Base-by-base conservation (phyloP, 192 early-diverging fungal genomes). In the Linnemannia hyalina region DNA sequence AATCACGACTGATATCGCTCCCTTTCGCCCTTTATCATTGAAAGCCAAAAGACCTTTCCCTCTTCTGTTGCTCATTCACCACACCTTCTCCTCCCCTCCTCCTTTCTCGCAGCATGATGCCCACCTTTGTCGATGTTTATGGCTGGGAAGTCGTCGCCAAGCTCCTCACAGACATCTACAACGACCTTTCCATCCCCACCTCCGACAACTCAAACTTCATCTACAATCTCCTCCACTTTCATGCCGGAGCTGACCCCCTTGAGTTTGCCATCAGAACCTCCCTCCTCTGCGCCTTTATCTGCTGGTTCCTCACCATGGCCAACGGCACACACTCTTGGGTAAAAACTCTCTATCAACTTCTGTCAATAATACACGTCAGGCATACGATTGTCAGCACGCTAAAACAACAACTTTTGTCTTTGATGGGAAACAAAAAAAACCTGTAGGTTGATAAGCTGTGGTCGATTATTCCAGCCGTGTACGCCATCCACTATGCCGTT, bases 391-490 rank as follows among this genome's bases (percentile, higher is more conserved):
- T 4, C 20, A 52, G 20, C 49, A 52, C 20, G 22, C 49, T 6
- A 52, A 52, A 52, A 52, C 49, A 52, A 46, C 44, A 46, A 9
- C 16, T 60, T 23, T 81, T 69, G 1, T 80, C 71, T 68, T 69
- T 47, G 20, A 2, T 22, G 10, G 11, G 44, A 15, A 46, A 46
- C 44, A 40, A 8, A 46, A 32, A n/a, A 32, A 55, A 81, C 49
- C 18, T 68, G 3, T 76, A 86, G 84, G 93, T 96, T 9, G 97
- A 98, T 88, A 90, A 93, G 2, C 77, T 95, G 22, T 97, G 97
- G 97, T 91, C 93, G 36, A 89, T 97, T 42, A 80, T 91, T 13
- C 97, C 97, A 10, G 72, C 88, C 4, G 20, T 92, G 41, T 96
- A 94, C 76, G 73, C 89, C 15, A 88, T 91, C 83, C 91, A 94